Evolutionary conservation across 371 early-diverging fungal species (phyloP).

Genomic region (Actinomortierella ambigua): DNA sequence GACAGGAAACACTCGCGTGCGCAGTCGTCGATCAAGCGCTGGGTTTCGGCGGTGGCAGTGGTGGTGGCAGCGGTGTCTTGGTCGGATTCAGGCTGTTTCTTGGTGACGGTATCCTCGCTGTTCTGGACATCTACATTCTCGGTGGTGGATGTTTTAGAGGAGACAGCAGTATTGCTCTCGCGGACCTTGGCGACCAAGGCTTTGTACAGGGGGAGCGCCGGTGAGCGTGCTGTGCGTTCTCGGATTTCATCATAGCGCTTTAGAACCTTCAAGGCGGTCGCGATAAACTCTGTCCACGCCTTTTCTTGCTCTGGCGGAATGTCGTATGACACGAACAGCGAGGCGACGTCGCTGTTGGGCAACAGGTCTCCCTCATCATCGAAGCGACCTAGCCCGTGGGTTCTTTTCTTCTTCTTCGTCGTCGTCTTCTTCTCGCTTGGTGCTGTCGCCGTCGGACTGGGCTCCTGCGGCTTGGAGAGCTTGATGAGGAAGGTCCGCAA

Average conservation of each 20-base stretch:
- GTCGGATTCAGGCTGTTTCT: slow-evolving; percentile 11
- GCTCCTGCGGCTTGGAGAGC: no score
- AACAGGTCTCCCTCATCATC: background rate
- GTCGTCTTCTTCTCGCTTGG: no score
- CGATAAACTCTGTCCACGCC: slow-evolving; percentile 20
- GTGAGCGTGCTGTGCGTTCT: slow-evolving; percentile 14
- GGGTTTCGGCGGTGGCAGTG: no score
- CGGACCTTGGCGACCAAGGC: no score
- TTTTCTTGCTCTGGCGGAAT: slow-evolving; percentile 26
- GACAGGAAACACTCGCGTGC: slow-evolving; percentile 26
- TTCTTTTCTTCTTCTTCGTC: no score
- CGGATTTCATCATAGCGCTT: slow-evolving; percentile 6
- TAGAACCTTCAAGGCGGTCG: background rate
- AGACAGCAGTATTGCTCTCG: no score
- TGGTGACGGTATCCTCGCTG: slow-evolving; percentile 16
- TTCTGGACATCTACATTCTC: slow-evolving; percentile 38
- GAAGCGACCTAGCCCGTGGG: slow-evolving; percentile 10
- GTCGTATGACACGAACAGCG: slow-evolving; percentile 3
- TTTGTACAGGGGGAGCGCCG: slow-evolving; percentile 39
- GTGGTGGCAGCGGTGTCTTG: no score
- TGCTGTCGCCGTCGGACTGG: no score
- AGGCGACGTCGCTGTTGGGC: slow-evolving; percentile 6
- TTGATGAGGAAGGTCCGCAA: no score
- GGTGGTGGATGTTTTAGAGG: slow-evolving; percentile 47
- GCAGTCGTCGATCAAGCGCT: slow-evolving; percentile 12